Evolutionary conservation across 2,329 filamentous ascomycete genomes (phyloP).

Genomic region (Nothopassalora personata): DNA sequence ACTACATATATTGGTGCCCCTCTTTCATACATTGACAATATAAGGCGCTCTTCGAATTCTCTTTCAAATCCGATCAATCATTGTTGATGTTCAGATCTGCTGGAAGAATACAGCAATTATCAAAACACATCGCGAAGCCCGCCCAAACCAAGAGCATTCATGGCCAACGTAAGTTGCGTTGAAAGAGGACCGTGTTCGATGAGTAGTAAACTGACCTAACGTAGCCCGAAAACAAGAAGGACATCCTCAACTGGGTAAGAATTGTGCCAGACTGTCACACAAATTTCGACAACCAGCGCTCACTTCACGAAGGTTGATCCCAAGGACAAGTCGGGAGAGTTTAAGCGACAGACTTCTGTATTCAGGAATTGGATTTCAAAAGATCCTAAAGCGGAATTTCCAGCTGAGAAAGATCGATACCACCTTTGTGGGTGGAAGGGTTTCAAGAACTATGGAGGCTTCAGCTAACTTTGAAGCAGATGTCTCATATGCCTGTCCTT

Average conservation of each 20-base stretch:
- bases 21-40: no score
- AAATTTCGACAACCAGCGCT: constrained; percentile 82
- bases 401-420: constrained; percentile 82
- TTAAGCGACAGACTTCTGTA: constrained; percentile 78
- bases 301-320: constrained; percentile 66
- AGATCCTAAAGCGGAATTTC: constrained; percentile 66
- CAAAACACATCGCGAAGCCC: not conserved
- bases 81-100: not conserved
- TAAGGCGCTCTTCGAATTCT: no score
- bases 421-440: constrained; percentile 58
- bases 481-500: constrained; percentile 89
- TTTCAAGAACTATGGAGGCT: no score
- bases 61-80: no score
- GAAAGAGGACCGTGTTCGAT: constrained; percentile 1
- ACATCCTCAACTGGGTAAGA: constrained; percentile 75
- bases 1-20: no score
- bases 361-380: constrained; percentile 78
- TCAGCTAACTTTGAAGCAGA: constrained; percentile 33
- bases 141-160: constrained; percentile 11
- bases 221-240: constrained; percentile 24
- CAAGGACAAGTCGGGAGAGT: constrained; percentile 76
- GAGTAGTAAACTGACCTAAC: constrained; percentile 6
- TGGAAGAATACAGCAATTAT: not conserved
- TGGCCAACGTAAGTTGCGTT: constrained; percentile 13
- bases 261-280: constrained; percentile 52